Conservation (phyloP, 2,329 filamentous ascomycete species). For the Teratosphaeria destructans region DNA sequence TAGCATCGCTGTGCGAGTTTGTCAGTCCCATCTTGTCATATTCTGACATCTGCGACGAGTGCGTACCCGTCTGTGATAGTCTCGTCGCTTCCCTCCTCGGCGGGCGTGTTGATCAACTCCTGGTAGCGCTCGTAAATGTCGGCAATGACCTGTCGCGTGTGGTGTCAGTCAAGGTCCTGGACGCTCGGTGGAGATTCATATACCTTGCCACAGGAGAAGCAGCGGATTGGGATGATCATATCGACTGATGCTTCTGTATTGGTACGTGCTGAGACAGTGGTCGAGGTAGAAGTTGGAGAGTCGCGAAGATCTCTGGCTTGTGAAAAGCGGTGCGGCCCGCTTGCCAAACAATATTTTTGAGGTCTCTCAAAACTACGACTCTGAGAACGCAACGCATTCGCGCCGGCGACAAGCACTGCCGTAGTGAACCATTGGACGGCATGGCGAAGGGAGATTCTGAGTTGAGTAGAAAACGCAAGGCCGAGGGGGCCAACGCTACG, state of each 20-base stretch:
- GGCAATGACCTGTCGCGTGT: constrained; percentile 63
- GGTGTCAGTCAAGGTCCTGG: constrained; percentile 15
- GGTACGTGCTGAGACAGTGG: background rate
- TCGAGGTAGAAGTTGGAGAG: background rate
- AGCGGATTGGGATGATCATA: constrained; percentile 98
- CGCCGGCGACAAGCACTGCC: background rate
- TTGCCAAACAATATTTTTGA: background rate
- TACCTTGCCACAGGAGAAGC: constrained; percentile 99
- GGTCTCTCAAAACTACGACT: background rate
- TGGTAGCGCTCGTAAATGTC: constrained; percentile 97
- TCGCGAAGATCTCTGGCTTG: background rate
- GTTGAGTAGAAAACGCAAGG: constrained; percentile 4
- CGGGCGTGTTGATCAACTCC: constrained; percentile 67
- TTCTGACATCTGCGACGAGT: background rate
- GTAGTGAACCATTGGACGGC: background rate
- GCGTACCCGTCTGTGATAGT: constrained; percentile 31
- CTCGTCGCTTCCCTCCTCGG: constrained; percentile 54
- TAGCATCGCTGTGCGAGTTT: background rate
- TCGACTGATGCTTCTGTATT: constrained; percentile 27
- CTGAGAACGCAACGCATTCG: background rate
- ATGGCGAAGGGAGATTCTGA: constrained; percentile 1
- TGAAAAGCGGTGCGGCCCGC: background rate
- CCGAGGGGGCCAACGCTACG: background rate
- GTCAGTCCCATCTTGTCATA: background rate
- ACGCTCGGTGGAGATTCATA: constrained; percentile 9